phyloP scores from a whole-genome alignment of 179 eudicot genomes.

The Patellifolia procumbens region DNA sequence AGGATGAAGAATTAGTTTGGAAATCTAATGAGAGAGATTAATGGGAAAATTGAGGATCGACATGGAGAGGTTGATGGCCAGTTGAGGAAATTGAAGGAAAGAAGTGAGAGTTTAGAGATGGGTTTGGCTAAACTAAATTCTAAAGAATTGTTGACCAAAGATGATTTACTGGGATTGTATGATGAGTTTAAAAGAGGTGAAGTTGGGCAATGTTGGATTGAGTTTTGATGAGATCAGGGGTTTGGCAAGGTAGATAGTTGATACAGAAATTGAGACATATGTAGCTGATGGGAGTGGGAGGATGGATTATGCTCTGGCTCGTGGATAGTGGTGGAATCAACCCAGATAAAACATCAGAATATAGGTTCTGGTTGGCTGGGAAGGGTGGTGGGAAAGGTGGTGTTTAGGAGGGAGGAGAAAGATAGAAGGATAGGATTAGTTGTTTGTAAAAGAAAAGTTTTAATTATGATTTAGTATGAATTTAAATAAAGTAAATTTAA shows the following conservation, averaged over 20 bases:
- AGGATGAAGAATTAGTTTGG: constrained; percentile 52
- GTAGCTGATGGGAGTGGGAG: constrained; percentile 90
- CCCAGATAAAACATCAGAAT: too few species aligned
- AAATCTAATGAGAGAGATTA: constrained; percentile 45
- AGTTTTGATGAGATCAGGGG: constrained; percentile 62
- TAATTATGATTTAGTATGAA: too few species aligned
- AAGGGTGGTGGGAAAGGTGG: too few species aligned
- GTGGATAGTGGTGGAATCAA: constrained; percentile 48
- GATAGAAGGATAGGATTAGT: too few species aligned
- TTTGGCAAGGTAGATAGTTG: constrained; percentile 65
- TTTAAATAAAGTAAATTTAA: too few species aligned
- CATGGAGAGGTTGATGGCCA: constrained; percentile 35
- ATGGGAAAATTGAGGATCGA: constrained; percentile 47
- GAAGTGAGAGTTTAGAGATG: constrained; percentile 46
- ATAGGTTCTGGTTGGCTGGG: too few species aligned
- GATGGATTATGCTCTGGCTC: constrained; percentile 72
- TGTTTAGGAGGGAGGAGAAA: too few species aligned
- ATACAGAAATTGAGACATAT: constrained; percentile 72
- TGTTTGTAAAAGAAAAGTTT: too few species aligned
- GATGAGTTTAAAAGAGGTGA: constrained; percentile 50
- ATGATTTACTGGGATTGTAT: constrained; percentile 49
- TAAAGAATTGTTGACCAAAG: constrained; percentile 50
- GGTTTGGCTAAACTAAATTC: constrained; percentile 35
- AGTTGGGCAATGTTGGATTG: constrained; percentile 34
- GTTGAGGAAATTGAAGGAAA: constrained; percentile 43